A percentile compares a stretch with the other conserved stretches of the same genome.
phyloP scores from a whole-genome alignment of 305 asterid genomes.

The Plantago lanceolata region DNA sequence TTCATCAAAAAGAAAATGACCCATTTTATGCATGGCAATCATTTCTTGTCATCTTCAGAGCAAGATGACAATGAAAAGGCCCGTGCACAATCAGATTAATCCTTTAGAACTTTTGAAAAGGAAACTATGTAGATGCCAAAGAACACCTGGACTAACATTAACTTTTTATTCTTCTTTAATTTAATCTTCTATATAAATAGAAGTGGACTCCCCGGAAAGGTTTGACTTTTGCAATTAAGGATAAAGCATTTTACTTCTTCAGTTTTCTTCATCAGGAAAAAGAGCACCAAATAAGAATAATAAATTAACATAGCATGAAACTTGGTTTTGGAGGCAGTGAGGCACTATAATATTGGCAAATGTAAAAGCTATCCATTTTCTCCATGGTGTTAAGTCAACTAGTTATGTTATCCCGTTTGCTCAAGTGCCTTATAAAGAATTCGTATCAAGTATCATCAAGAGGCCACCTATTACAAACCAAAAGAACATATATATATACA shows the following conservation, averaged over 20 bases:
- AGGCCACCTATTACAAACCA: constrained; percentile 1
- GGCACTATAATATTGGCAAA: constrained; percentile 5
- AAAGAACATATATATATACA: too few relatives aligned
- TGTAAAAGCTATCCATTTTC: neutral
- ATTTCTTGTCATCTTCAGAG: constrained; percentile 2
- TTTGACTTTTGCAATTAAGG: constrained; percentile 9
- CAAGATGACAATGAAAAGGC: constrained; percentile 2
- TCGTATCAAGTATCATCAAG: neutral
- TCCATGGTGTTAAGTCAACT: neutral
- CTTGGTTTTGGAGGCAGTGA: constrained; percentile 6
- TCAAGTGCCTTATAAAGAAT: neutral
- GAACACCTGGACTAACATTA: neutral
- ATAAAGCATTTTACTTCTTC: constrained; percentile 5
- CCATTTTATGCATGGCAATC: constrained; percentile 1
- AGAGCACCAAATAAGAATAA: neutral
- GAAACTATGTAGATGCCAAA: constrained; percentile 2
- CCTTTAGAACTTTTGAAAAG: neutral
- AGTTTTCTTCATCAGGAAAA: neutral
- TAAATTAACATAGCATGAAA: constrained; percentile 4
- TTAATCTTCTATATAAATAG: neutral
- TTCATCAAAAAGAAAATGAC: constrained; percentile 1
- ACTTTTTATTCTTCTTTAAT: neutral
- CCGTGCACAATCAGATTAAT: constrained; percentile 8
- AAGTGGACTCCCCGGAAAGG: constrained; percentile 11
- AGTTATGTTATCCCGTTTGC: constrained; percentile 2